A percentile compares a stretch with the other conserved stretches of the same genome.
These are phyloP conservation scores for Chrysanthemum lavandulifolium DNA, from an alignment of 129 eudicot species.

Conservation along the genomic window DNA sequence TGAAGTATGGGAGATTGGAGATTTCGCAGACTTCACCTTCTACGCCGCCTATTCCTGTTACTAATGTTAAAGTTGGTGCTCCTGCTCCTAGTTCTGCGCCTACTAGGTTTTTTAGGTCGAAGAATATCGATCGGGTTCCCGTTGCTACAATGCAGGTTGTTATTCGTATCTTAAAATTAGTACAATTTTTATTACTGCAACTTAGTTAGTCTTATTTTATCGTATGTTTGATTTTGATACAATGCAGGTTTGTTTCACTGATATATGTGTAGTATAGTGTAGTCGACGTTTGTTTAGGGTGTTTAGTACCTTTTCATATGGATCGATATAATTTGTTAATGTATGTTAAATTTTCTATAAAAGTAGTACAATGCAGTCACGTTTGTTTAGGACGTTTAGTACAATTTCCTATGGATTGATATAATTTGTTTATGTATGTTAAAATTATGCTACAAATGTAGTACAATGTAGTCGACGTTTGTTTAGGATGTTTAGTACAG, in stretches of 20 bases:
- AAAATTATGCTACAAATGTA: neutral
- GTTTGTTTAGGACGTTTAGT: too few relatives aligned
- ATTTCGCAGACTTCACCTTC: conserved; percentile 46
- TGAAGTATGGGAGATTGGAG: conserved; percentile 75
- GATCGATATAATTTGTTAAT: too few relatives aligned
- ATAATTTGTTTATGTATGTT: neutral
- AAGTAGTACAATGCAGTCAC: too few relatives aligned
- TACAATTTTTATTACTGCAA: neutral
- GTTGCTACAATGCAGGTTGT: conserved; percentile 79
- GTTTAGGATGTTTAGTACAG: too few relatives aligned
- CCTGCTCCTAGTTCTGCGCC: conserved; percentile 26
- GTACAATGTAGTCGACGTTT: too few relatives aligned
- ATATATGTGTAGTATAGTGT: neutral
- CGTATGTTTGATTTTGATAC: neutral
- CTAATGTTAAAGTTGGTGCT: conserved; percentile 67
- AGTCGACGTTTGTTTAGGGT: neutral
- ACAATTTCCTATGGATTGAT: too few relatives aligned
- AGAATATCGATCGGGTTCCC: conserved; percentile 69
- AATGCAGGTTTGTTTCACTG: neutral
- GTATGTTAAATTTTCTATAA: too few relatives aligned
- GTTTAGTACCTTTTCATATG: too few relatives aligned
- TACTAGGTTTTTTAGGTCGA: conserved; percentile 71
- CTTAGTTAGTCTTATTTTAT: neutral
- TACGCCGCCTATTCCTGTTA: conserved; percentile 29
- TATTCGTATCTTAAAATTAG: conserved; percentile 2